A percentile compares a stretch with the other conserved stretches of the same genome.
These are phyloP conservation scores for Phalaenopsis equestris DNA, from an alignment of 106 monocot species.

Conservation along the genomic window DNA sequence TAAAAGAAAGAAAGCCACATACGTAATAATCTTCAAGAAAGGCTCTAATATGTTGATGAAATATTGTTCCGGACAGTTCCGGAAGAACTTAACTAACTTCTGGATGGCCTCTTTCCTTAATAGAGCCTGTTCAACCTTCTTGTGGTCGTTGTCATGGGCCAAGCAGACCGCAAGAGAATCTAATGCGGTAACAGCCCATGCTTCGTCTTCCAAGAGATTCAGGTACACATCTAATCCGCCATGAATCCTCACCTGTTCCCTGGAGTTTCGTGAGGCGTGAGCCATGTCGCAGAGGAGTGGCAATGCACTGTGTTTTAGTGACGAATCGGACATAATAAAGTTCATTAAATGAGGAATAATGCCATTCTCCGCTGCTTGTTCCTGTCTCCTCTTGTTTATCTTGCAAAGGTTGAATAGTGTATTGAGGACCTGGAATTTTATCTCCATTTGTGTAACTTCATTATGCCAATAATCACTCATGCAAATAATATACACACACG, in stretches of 20 bases:
- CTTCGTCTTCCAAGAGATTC: slow-evolving; percentile 84
- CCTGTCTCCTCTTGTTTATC: slow-evolving; percentile 96
- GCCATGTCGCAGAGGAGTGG: slow-evolving; percentile 97
- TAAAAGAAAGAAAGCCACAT: slow-evolving; percentile 4
- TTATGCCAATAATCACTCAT: no score
- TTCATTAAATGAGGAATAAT: slow-evolving; percentile 93
- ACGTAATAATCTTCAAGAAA: slow-evolving; percentile 99
- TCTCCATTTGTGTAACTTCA: no score
- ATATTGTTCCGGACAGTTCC: slow-evolving; percentile 86
- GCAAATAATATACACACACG: not conserved
- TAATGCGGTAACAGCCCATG: slow-evolving; percentile 83
- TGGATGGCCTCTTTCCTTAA: slow-evolving; percentile 92
- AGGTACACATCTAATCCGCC: slow-evolving; percentile 93
- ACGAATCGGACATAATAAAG: slow-evolving; percentile 82
- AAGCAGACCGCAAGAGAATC: slow-evolving; percentile 93
- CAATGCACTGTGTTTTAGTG: slow-evolving; percentile 79
- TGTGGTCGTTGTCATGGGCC: slow-evolving; percentile 89
- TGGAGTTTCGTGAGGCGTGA: slow-evolving; percentile 93
- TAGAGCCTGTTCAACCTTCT: slow-evolving; percentile 87
- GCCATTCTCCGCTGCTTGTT: slow-evolving; percentile 98
- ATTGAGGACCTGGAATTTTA: slow-evolving; percentile 62
- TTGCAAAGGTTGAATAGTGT: slow-evolving; percentile 97
- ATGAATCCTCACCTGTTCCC: slow-evolving; percentile 87
- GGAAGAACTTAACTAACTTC: slow-evolving; percentile 86
- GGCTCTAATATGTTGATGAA: slow-evolving; percentile 95